Base-by-base conservation (phyloP, 1,284 basidiomycete genomes). In the Tilletiaria anomala region DNA sequence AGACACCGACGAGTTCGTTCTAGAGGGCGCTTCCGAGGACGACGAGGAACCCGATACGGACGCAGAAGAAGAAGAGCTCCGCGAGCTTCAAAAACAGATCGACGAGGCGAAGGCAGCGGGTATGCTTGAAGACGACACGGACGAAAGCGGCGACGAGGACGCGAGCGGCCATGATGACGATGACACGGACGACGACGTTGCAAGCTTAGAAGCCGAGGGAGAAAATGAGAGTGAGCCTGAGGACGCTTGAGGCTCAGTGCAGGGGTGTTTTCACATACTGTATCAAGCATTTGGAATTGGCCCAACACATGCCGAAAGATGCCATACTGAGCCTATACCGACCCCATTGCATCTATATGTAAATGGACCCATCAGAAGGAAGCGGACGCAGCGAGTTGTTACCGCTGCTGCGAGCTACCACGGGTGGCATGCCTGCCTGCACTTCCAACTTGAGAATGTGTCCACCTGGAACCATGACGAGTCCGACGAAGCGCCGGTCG, bases 391-490 rank as follows among this genome's bases (percentile, higher is more conserved):
- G n/a, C n/a, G n/a, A n/a, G n/a, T n/a, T n/a, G n/a, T n/a, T n/a
- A n/a, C n/a, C n/a, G n/a, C n/a, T n/a, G n/a, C n/a, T n/a, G n/a
- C n/a, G n/a, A n/a, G n/a, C n/a, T n/a, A n/a, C n/a, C n/a, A n/a
- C n/a, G n/a, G n/a, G n/a, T n/a, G n/a, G n/a, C n/a, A n/a, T n/a
- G n/a, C n/a, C n/a, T n/a, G n/a, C n/a, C 39, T 52, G 37, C 4
- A 57, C 41, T 29, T 57, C 53, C 24, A 57, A 38, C 29, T 47
- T 43, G 32, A 49, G 37, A 14, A 57, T 42, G 37, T 44, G 39
- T 14, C 46, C 35, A 14, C 56, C 56, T 1, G 54, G 51, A 4
- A 59, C 47, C 54, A 59, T 57, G 31, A 59, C 50, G 54, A 57
- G 56, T 10, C 56, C 56, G 14, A 56, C 51, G 14, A 48, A 49